Base-by-base conservation (phyloP, 345 rosid species). In the Aquilaria yunnanensis region DNA sequence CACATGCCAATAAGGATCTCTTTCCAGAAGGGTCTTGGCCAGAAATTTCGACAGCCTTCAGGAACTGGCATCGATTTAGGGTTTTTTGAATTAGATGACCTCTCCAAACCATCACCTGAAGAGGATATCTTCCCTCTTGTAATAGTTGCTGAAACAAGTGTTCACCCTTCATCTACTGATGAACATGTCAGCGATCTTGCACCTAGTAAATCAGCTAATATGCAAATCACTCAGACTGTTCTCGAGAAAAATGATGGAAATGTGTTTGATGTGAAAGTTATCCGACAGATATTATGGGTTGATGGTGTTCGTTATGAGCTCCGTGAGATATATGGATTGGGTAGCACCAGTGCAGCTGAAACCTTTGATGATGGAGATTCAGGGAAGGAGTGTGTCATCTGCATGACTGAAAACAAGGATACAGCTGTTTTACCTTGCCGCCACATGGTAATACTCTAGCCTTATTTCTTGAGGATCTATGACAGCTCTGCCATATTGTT, bases 371-470 rank as follows among this genome's bases (percentile, higher is more conserved):
- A 86, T 61, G 72, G 55, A 47, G 90, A 75, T 65, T 74, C 78
- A 4, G 96, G 80, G 75, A 83, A 88, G 72, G 96, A 91, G 62
- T 91, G 97, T 60, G 97, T 88, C 56, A 88, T 91, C 60, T 91
- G 97, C 92, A 81, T 91, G 96, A 84, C 88, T 53, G 94, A 88
- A 76, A 88, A 88, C 16, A 86, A 88, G 83, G 87, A 88, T 79
- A 91, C 96, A 1, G 94, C 94, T 32, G 84, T 81, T 9, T 68
- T 91, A 66, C 97, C 97, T 55, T 91, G 97, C 79, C 77, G 97
- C 49, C 97, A 91, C 78, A 81, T 91, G 97, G 97, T 88, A 69
- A 84, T 82, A 33, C 0, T 72, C 65, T 57, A 4, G 30, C 29
- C 59, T 63, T 56, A 34, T 61, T 52, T 41, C 32, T 43, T 58